Base-by-base conservation (phyloP, 306 rosid genomes). In the Calophaca sinica region DNA sequence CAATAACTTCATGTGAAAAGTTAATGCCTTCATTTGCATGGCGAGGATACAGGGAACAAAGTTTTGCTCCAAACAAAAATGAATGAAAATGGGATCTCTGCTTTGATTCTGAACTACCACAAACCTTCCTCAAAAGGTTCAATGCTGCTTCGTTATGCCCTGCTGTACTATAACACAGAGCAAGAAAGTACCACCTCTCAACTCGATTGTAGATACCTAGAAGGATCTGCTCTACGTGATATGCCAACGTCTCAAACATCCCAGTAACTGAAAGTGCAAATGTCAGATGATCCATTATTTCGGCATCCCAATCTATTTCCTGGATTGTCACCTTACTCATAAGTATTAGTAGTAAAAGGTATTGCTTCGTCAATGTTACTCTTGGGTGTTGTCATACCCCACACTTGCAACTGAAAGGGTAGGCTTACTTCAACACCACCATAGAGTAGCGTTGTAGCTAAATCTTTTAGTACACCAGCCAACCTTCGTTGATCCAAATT, bases 141-240 rank as follows among this genome's bases (percentile, higher is more conserved):
- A 89, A 44, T 46, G 98, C 96, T 28, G 66, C 74, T 80, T 88
- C 91, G 14, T 86, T 75, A 26, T 83, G 85, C 48, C 93, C 93
- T 57, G 87, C 87, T 1, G 94, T 94, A 82, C 84, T 85, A 79
- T 83, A 93, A 79, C 94, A 93, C 35, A 93, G 90, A 78, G 98
- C 93, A 66, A 93, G 98, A 79, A 90, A 75, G 87, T 89, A 89
- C 94, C 96, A 90, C 70, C 91, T 86, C 84, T 90, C 88, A 38
- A 81, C 84, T 73, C 98, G 87, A 64, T 60, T 61, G 66, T 83
- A 89, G 11, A 86, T 81, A 42, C 96, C 96, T 5, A 94, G 96
- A 74, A 89, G 83, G 57, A 86, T 73, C 87, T 87, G 93, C 83
- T 93, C 98, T 54, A 86, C 80, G 39, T 80, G 88, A 73, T 78